Percentiles rank a stretch among this genome's conserved stretches.
Evolutionary conservation across 331 rosid genomes (phyloP).

Genomic region (Telfairia occidentalis): DNA sequence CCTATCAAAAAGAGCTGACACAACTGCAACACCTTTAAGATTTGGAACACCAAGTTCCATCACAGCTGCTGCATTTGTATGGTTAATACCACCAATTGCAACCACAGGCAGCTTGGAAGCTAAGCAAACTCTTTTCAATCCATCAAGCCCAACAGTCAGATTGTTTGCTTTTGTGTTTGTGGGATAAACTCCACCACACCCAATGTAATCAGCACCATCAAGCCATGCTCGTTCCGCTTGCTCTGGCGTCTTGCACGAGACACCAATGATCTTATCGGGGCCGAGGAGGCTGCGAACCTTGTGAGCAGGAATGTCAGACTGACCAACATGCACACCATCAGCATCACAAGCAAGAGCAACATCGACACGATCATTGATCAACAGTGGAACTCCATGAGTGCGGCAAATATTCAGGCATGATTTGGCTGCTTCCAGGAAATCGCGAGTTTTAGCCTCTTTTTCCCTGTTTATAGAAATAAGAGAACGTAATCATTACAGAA

Average conservation of each 20-base stretch:
- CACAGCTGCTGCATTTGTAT: conserved; percentile 47
- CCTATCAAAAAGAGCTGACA: conserved; percentile 78
- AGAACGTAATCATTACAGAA: too few species aligned
- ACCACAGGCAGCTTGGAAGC: conserved; percentile 84
- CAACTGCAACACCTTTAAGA: conserved; percentile 83
- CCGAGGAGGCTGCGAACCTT: conserved; percentile 58
- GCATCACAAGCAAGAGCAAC: conserved; percentile 85
- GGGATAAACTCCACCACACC: conserved; percentile 81
- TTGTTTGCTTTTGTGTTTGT: conserved; percentile 71
- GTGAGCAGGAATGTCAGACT: conserved; percentile 72
- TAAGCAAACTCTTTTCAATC: conserved; percentile 46
- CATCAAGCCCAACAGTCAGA: conserved; percentile 62
- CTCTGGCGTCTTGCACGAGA: conserved; percentile 84
- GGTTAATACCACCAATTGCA: conserved; percentile 76
- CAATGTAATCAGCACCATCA: conserved; percentile 81
- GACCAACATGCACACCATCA: conserved; percentile 91
- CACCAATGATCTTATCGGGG: conserved; percentile 75
- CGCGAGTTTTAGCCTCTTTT: conserved; percentile 59
- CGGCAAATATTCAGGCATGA: conserved; percentile 61
- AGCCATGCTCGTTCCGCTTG: conserved; percentile 83
- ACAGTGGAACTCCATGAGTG: conserved; percentile 52
- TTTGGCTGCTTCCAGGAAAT: conserved; percentile 67
- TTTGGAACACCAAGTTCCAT: conserved; percentile 54
- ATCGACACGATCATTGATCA: conserved; percentile 83
- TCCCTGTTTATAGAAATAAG: conserved; percentile 40